Percentiles rank a stretch among this genome's conserved stretches.
phyloP scores from a whole-genome alignment of 176 grass and related monocot species.

The Puccinellia tenuiflora region DNA sequence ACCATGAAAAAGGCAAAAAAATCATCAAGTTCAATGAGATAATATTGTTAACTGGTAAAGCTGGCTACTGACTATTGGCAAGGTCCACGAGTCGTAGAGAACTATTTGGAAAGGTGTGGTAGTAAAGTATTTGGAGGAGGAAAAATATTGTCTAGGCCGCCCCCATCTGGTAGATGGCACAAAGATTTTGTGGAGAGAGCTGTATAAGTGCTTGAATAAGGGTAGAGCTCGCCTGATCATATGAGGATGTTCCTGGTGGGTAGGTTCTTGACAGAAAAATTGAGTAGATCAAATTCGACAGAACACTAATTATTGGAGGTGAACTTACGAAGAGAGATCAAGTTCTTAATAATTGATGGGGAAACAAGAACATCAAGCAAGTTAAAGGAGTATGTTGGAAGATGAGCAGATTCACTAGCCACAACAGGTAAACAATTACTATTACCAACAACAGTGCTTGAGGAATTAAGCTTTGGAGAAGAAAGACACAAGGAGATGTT shows the following conservation, averaged over 20 bases:
- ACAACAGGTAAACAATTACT: background rate
- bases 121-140: background rate
- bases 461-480: background rate
- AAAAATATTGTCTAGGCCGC: background rate
- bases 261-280: background rate
- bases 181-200: background rate
- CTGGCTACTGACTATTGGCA: background rate
- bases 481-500: background rate
- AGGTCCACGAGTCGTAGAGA: background rate
- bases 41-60: background rate
- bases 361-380: background rate
- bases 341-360: background rate
- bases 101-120: background rate
- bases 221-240: background rate
- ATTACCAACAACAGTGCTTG: background rate
- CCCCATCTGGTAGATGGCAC: background rate
- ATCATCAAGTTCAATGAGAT: too few relatives aligned
- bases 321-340: background rate
- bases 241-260: background rate
- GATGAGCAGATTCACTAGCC: background rate
- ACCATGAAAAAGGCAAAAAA: too few relatives aligned
- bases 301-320: background rate
- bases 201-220: background rate
- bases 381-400: background rate
- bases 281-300: background rate